Base-by-base conservation (phyloP, 169 alveolate genomes). In the Eimeria praecox region DNA sequence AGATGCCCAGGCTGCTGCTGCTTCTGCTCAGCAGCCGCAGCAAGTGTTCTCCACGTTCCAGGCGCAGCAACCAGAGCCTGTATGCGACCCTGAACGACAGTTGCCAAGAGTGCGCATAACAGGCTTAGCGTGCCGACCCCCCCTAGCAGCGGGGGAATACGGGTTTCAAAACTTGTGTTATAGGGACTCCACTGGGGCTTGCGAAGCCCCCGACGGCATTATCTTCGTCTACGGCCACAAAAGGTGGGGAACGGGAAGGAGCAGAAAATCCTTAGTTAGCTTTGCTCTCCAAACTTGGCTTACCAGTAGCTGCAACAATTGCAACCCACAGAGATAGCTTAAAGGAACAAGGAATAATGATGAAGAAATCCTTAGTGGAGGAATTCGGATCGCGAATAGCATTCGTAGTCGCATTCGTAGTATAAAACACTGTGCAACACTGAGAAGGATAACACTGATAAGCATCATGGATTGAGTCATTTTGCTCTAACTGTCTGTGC, bases 151-250 rank as follows among this genome's bases (percentile, higher is more conserved):
- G 16, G 96, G 96, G 42, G 93, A 93, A 22, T 93, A 66, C 33
- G 96, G 71, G 14, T 93, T 93, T 38, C 82, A 75, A 24, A 93
- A 93, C 54, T 92, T 93, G 78, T 93, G 96, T 33, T 71, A 20
- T 42, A 93, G 49, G 33, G 96, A 93, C 73, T 42, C 89, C 30
- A 73, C 89, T 9, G 96, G 96, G n/a, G 89, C 90, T 54, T 93
- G 96, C 73, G 89, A 80, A 27, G 93, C 96, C 10, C 96, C 96
- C 18, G 96, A 93, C 30, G 96, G 96, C 14, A 86, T 93, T 35
- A 80, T 93, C 66, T 93, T 93, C 88, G 90, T 44, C 66, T 93
- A 93, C 96, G 78, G 82, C 52, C 88, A 83, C 80, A 88, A 85
- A 52, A n/a, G 96, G 96, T 93, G 66, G 62, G 71, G 20, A n/a